Percentiles rank a stretch among this genome's conserved stretches.
Conservation (phyloP, 192 early-diverging fungal genomes). For the Tieghemiomyces parasiticus region DNA sequence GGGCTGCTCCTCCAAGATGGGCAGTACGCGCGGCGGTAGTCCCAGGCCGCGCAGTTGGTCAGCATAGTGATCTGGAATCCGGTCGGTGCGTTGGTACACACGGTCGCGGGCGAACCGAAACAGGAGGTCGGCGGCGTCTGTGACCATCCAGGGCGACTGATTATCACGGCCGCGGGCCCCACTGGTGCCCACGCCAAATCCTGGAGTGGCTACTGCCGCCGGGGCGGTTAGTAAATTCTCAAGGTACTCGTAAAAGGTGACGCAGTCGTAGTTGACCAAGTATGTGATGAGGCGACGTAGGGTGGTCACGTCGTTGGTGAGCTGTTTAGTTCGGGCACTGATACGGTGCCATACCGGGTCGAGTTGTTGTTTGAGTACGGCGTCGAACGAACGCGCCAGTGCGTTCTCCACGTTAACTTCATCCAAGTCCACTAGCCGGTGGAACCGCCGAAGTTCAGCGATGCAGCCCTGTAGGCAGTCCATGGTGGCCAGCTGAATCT, state of each 20-base stretch:
- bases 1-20: constrained; percentile 79
- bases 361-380: constrained; percentile 54
- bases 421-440: constrained; percentile 54
- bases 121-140: constrained; percentile 72
- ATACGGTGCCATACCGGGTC: constrained; percentile 82
- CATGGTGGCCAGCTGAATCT: constrained; percentile 65
- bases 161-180: constrained; percentile 11
- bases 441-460: constrained; percentile 52
- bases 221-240: constrained; percentile 64
- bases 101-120: constrained; percentile 42
- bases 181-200: constrained; percentile 7
- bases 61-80: constrained; percentile 21
- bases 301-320: constrained; percentile 57
- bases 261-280: constrained; percentile 70
- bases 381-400: constrained; percentile 75
- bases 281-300: constrained; percentile 61
- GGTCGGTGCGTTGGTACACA: constrained; percentile 21
- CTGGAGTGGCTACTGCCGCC: constrained; percentile 20
- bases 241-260: constrained; percentile 73
- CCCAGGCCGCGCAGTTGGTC: constrained; percentile 23
- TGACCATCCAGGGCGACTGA: constrained; percentile 66
- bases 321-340: constrained; percentile 47
- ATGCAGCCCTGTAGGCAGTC: constrained; percentile 74
- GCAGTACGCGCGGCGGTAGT: constrained; percentile 49
- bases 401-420: constrained; percentile 78